Base-by-base conservation (phyloP, 495 filamentous ascomycete genomes). In the Penicilliopsis zonata region DNA sequence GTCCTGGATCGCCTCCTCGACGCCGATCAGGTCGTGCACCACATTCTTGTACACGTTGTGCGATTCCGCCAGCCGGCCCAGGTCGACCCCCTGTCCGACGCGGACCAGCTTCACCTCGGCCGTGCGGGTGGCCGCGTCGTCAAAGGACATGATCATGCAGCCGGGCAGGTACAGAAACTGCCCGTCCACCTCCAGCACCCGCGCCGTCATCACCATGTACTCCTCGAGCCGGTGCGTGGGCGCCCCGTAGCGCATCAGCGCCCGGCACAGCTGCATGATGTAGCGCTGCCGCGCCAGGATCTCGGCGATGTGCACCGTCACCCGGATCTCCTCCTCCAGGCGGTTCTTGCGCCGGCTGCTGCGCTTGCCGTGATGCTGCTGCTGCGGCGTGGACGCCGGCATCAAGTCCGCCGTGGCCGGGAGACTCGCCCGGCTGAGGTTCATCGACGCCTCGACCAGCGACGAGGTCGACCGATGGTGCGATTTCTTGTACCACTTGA, bases 101-200 rank as follows among this genome's bases (percentile, higher is more conserved):
- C 82, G 76, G 13, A 96, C 79, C 15, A 96, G 72, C 57, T 92
- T 88, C 37, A 94, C 82, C 50, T 94, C 88, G 4, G 85, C 84
- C 0, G 88, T 94, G 43, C 93, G 88, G 1, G 85, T 92, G 9
- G 75, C 69, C 13, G 74, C 72, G 56, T 96, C 88, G 45, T 93
- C 87, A 47, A 96, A 94, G 0, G 84, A 86, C 52, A 94, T 81
- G 48, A 96, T 82, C 88, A 94, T 96, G 42, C 82, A 90, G 4
- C 84, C 85, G 0, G 88, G 88, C 2, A 94, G 76, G 52, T 94
- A 94, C 25, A 94, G 56, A 48, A 90, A 94, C 42, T 94, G 87
- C 25, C 78, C 82, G 24, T 93, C 82, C 15, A 94, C 84, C 47
- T 86, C 80, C 13, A 96, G 70, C 8, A 90, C 85, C 2, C 82